These are phyloP conservation scores for Akanthomyces uredinophilus DNA, from an alignment of 2,329 filamentous ascomycete genomes.

Conservation along the genomic window DNA sequence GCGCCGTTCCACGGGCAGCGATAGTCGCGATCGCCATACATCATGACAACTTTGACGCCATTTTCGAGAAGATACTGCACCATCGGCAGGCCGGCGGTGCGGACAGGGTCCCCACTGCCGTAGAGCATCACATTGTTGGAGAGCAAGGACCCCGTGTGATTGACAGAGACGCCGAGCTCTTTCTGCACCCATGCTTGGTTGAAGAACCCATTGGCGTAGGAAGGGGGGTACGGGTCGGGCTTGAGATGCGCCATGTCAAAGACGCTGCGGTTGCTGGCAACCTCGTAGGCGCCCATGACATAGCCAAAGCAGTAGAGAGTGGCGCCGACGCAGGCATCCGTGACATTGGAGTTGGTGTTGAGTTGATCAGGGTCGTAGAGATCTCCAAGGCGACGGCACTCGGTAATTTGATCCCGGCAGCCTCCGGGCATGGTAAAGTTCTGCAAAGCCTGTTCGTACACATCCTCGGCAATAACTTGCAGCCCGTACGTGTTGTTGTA, in stretches of 20 bases:
- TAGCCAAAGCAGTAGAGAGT: slow-evolving; percentile 21
- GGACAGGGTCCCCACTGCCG: not conserved
- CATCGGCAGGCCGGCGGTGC: slow-evolving; percentile 22
- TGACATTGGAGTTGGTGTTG: slow-evolving; percentile 40
- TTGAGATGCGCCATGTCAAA: slow-evolving; percentile 55
- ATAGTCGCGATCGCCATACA: slow-evolving; percentile 60
- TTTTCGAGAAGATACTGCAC: slow-evolving; percentile 53
- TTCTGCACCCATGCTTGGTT: slow-evolving; percentile 52
- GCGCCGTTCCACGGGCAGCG: slow-evolving; percentile 63
- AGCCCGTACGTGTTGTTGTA: slow-evolving; percentile 62
- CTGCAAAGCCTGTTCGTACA: slow-evolving; percentile 17
- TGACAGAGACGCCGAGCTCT: slow-evolving; percentile 56
- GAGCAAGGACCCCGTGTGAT: slow-evolving; percentile 40
- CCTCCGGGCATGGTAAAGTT: slow-evolving; percentile 28
- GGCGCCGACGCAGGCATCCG: slow-evolving; percentile 13
- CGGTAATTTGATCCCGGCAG: slow-evolving; percentile 45
- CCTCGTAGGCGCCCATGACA: slow-evolving; percentile 6
- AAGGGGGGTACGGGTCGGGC: slow-evolving; percentile 54
- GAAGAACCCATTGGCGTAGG: slow-evolving; percentile 57
- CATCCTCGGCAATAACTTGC: slow-evolving; percentile 44
- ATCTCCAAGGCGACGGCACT: slow-evolving; percentile 36
- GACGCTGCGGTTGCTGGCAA: not conserved
- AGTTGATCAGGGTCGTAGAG: slow-evolving; percentile 39
- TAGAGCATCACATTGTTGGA: slow-evolving; percentile 20
- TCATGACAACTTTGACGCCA: slow-evolving; percentile 61